phyloP scores from a whole-genome alignment of 2,329 filamentous ascomycete species.

The Aspergillus brunneoviolaceus region DNA sequence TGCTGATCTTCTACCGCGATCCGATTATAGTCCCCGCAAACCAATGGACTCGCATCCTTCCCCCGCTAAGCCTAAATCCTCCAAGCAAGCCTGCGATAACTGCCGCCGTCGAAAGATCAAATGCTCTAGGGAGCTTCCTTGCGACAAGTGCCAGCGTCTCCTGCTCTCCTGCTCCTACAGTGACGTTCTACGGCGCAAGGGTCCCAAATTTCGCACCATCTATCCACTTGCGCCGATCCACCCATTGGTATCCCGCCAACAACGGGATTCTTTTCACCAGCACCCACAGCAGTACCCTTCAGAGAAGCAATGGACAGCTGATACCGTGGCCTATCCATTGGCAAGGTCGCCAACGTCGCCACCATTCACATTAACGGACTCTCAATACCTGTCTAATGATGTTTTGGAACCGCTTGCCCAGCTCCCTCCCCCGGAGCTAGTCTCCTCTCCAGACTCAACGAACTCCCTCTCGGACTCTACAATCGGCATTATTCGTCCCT shows the following conservation, averaged over 20 bases:
- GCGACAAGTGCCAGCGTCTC: conserved; percentile 41
- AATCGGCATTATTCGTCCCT: conserved; percentile 17
- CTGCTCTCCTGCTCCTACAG: conserved; percentile 43
- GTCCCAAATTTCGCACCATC: conserved; percentile 40
- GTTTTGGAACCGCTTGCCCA: conserved; percentile 29
- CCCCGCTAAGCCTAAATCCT: conserved; percentile 22
- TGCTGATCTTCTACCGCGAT: neutral
- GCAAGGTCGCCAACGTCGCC: conserved; percentile 29
- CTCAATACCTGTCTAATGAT: conserved; percentile 25
- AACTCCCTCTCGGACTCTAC: conserved; percentile 32
- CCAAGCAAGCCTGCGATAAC: conserved; percentile 43
- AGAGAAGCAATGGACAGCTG: conserved; percentile 22
- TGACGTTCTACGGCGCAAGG: conserved; percentile 40
- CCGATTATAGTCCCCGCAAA: neutral
- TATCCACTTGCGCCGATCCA: conserved; percentile 40
- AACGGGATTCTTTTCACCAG: conserved; percentile 17
- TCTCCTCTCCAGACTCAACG: conserved; percentile 36
- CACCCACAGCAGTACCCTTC: conserved; percentile 15
- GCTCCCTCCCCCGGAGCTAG: conserved; percentile 31
- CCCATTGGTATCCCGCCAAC: conserved; percentile 26
- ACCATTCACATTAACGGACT: conserved; percentile 24
- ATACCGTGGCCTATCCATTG: conserved; percentile 21
- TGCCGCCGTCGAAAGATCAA: conserved; percentile 46
- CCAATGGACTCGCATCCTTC: conserved; percentile 25
- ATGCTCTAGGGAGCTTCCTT: conserved; percentile 42